phyloP scores from a whole-genome alignment of 129 eudicot genomes.

The Flaveria trinervia region DNA sequence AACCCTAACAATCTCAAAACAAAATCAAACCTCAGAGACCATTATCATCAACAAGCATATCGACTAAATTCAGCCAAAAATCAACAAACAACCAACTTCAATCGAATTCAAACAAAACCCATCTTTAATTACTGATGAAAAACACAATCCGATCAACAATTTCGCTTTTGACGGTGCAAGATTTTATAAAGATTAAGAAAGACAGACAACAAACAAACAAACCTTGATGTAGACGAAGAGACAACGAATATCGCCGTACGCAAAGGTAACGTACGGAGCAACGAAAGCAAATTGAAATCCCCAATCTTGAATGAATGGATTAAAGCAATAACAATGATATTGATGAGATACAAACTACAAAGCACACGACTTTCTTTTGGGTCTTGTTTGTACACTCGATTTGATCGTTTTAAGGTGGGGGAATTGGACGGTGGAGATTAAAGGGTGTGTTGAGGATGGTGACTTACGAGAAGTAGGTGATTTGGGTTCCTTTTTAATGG shows the following conservation, averaged over 20 bases:
- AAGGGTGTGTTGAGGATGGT: not conserved
- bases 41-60: conserved; percentile 12
- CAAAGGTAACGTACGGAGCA: conserved; percentile 29
- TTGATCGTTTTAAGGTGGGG: conserved; percentile 8
- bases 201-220: conserved; percentile 14
- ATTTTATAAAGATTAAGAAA: conserved; percentile 11
- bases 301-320: conserved; percentile 36
- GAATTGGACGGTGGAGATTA: conserved; percentile 27
- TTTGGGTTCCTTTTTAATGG: conserved; percentile 6
- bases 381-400: conserved; percentile 11
- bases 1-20: conserved; percentile 1
- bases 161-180: not conserved
- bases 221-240: conserved; percentile 32
- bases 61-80: not conserved
- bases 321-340: conserved; percentile 22
- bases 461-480: conserved; percentile 24
- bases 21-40: not conserved
- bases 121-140: conserved; percentile 18
- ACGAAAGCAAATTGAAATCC: conserved; percentile 26
- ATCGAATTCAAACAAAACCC: conserved; percentile 15
- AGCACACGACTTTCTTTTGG: conserved; percentile 17
- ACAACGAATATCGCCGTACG: conserved; percentile 16
- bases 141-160: conserved; percentile 19
- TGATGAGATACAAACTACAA: conserved; percentile 1
- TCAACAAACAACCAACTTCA: conserved; percentile 20